Evolutionary conservation across 768 basidiomycete genomes (phyloP).

Genomic region (Kwoniella pini): DNA sequence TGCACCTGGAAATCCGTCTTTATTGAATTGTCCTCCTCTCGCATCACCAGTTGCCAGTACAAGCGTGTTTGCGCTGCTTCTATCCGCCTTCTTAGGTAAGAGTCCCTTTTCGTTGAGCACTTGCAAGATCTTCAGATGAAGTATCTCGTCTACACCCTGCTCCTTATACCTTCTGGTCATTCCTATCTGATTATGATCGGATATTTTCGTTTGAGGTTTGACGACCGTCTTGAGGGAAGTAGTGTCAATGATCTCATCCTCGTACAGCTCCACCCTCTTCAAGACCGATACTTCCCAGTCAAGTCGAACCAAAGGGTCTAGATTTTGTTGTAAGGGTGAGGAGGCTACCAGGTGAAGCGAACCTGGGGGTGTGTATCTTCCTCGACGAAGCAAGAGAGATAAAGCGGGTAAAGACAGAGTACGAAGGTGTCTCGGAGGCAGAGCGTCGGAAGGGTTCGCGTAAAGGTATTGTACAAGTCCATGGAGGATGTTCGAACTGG

Average conservation of each 20-base stretch:
- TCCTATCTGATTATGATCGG: slow-evolving; percentile 13
- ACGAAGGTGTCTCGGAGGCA: slow-evolving; percentile 42
- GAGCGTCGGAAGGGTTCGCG: slow-evolving; percentile 8
- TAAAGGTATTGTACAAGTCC: slow-evolving; percentile 31
- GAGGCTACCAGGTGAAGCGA: slow-evolving; percentile 51
- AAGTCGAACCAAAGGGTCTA: slow-evolving; percentile 48
- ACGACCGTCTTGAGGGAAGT: slow-evolving; percentile 21
- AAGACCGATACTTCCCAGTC: slow-evolving; percentile 50
- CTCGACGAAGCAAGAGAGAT: slow-evolving; percentile 49
- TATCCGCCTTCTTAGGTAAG: slow-evolving; percentile 50
- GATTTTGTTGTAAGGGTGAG: slow-evolving; percentile 45
- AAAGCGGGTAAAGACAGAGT: slow-evolving; percentile 49
- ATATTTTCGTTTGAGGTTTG: slow-evolving; percentile 19
- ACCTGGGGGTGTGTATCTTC: slow-evolving; percentile 37
- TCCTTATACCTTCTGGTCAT: slow-evolving; percentile 59
- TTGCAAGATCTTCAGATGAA: slow-evolving; percentile 90
- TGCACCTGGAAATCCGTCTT: slow-evolving; percentile 87
- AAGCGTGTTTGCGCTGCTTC: slow-evolving; percentile 59
- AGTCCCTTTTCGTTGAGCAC: slow-evolving; percentile 62
- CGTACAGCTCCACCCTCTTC: slow-evolving; percentile 49
- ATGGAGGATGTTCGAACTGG: slow-evolving; percentile 49
- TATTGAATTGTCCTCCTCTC: slow-evolving; percentile 86
- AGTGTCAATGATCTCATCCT: slow-evolving; percentile 39
- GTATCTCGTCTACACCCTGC: slow-evolving; percentile 91
- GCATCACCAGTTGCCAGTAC: slow-evolving; percentile 94